Evolutionary conservation across 495 filamentous ascomycete species (phyloP).

Genomic region (Peziza echinospora): DNA sequence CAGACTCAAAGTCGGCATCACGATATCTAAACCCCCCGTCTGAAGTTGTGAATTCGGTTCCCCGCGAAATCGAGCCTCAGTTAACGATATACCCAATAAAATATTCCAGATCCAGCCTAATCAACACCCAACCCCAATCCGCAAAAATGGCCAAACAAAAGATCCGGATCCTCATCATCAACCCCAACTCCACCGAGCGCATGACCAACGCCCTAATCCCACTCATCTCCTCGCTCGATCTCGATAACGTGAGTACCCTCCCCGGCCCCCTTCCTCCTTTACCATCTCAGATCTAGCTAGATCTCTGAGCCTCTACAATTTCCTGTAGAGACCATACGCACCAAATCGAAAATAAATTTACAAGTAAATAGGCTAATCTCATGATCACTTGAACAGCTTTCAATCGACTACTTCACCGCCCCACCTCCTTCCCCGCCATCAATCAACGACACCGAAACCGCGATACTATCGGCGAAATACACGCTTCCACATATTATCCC

Average conservation of each 20-base stretch:
- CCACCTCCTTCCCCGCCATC: constrained; percentile 31
- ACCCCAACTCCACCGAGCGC: constrained; percentile 63
- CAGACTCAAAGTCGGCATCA: no score
- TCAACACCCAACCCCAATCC: no score
- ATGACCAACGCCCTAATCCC: constrained; percentile 63
- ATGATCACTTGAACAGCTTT: not conserved
- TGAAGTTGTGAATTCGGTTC: no score
- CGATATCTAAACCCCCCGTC: no score
- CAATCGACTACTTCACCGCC: constrained; percentile 31
- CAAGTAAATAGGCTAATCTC: no score
- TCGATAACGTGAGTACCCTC: constrained; percentile 1
- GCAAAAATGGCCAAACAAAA: no score
- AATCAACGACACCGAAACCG: constrained; percentile 43
- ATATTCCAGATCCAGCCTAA: no score
- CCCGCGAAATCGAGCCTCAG: no score
- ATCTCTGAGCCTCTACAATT: no score
- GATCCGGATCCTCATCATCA: constrained; percentile 53
- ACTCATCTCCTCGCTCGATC: constrained; percentile 25
- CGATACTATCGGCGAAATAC: constrained; percentile 27
- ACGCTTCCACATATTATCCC: constrained; percentile 34
- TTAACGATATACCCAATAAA: no score
- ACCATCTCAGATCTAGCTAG: not conserved
- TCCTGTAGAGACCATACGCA: no score
- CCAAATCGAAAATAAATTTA: no score
- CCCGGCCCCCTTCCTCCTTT: not conserved